Evolutionary conservation across 78 protist genomes (phyloP).

Genomic region (Anaeramoeba ignava): DNA sequence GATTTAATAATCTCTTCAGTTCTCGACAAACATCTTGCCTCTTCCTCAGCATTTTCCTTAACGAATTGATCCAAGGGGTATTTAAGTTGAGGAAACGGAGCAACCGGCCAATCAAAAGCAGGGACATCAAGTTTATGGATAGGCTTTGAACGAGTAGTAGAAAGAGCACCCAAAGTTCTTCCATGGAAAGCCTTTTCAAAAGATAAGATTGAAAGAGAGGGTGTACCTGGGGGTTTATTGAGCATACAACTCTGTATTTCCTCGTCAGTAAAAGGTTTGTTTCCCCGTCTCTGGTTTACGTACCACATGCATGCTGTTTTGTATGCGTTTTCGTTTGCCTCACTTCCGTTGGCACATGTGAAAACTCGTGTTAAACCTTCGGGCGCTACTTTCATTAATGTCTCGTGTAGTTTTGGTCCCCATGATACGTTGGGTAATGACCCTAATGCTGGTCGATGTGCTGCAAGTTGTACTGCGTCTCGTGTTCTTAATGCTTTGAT

Average conservation of each 20-base stretch:
- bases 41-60: conserved; percentile 39
- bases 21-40: conserved; percentile 42
- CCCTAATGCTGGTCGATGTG: conserved; percentile 60
- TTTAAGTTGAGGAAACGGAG: conserved; percentile 51
- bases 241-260: conserved; percentile 49
- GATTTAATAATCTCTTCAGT: conserved; percentile 40
- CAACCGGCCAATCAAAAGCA: conserved; percentile 60
- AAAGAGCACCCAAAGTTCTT: conserved; percentile 48
- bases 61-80: conserved; percentile 45
- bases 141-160: conserved; percentile 55
- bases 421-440: conserved; percentile 42
- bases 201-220: conserved; percentile 45
- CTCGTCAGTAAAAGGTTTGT: conserved; percentile 28
- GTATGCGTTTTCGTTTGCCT: conserved; percentile 55
- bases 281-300: conserved; percentile 31
- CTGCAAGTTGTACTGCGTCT: conserved; percentile 40
- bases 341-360: conserved; percentile 49
- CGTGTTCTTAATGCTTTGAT: conserved; percentile 35
- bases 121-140: conserved; percentile 63
- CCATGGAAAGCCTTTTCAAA: conserved; percentile 56
- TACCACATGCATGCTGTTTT: conserved; percentile 51
- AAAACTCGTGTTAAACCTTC: conserved; percentile 40
- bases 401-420: conserved; percentile 37
- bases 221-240: conserved; percentile 51
- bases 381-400: conserved; percentile 55